A percentile compares a stretch with the other conserved stretches of the same genome.
Conservation (phyloP, 2,329 filamentous ascomycete genomes). For the Lecanicillium sp. region DNA sequence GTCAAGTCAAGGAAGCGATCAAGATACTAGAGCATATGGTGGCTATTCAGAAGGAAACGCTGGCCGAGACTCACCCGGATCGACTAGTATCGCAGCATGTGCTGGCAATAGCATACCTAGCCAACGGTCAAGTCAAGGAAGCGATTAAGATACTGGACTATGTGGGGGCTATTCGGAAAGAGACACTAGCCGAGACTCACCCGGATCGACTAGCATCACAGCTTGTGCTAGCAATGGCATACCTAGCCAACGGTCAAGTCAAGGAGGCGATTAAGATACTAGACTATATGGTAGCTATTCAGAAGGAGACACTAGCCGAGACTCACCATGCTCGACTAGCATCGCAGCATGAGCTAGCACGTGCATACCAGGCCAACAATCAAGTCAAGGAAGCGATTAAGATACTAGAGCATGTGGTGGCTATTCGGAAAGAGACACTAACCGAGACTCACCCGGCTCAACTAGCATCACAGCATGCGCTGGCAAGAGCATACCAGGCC, state of each 20-base stretch:
- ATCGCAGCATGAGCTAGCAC: too few relatives aligned
- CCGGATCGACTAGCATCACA: constrained; percentile 18
- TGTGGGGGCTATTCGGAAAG: constrained; percentile 17
- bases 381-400: too few relatives aligned
- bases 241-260: constrained; percentile 19
- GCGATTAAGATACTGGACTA: constrained; percentile 21
- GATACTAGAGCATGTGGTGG: too few relatives aligned
- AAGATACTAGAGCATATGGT: constrained; percentile 15
- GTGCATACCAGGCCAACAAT: too few relatives aligned
- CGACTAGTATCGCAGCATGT: constrained; percentile 6
- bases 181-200: constrained; percentile 17
- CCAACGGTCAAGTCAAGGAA: constrained; percentile 19
- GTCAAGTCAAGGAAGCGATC: constrained; percentile 9
- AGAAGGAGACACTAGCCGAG: too few relatives aligned
- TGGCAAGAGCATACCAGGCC: too few relatives aligned
- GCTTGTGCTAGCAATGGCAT: constrained; percentile 17
- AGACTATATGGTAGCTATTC: too few relatives aligned
- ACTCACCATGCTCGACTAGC: too few relatives aligned
- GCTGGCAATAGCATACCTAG: constrained; percentile 9
- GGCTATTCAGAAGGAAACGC: constrained; percentile 10
- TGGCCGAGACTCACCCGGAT: constrained; percentile 11
- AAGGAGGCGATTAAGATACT: too few relatives aligned
- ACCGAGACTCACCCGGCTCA: too few relatives aligned
- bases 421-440: too few relatives aligned
- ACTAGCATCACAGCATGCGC: too few relatives aligned